Evolutionary conservation across 805 yeast species (phyloP).

Genomic region (Candida methanosorbosa): DNA sequence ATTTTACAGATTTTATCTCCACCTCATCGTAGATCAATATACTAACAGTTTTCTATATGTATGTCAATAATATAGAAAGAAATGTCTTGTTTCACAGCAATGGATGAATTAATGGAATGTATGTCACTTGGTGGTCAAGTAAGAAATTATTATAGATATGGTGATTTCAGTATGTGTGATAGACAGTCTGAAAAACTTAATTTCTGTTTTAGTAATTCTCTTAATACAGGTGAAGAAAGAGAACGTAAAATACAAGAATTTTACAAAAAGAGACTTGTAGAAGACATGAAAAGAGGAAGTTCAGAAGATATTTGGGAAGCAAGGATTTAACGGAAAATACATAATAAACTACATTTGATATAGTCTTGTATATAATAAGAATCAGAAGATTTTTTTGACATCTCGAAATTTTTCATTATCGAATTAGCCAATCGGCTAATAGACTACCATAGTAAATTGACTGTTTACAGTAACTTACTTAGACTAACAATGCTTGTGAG

Average conservation of each 20-base stretch:
- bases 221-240: constrained; percentile 45
- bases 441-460: too few relatives aligned
- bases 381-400: too few relatives aligned
- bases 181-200: constrained; percentile 65
- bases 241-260: constrained; percentile 52
- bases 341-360: too few relatives aligned
- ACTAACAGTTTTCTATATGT: constrained; percentile 3
- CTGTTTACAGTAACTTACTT: too few relatives aligned
- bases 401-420: too few relatives aligned
- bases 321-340: too few relatives aligned
- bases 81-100: constrained; percentile 71
- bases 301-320: constrained; percentile 81
- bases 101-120: constrained; percentile 80
- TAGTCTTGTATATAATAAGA: too few relatives aligned
- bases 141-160: constrained; percentile 76
- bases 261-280: constrained; percentile 54
- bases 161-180: constrained; percentile 65
- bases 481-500: too few relatives aligned
- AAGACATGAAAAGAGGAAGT: constrained; percentile 58
- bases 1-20: neutral
- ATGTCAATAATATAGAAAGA: constrained; percentile 15
- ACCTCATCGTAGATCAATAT: neutral
- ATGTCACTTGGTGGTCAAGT: constrained; percentile 89
- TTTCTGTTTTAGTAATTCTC: constrained; percentile 61
- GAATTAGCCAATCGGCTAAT: too few relatives aligned